Evolutionary conservation across 495 filamentous ascomycete genomes (phyloP), one percentile per base, ranked within the genome.

Genomic region (Mycothermus thermophilus): DNA sequence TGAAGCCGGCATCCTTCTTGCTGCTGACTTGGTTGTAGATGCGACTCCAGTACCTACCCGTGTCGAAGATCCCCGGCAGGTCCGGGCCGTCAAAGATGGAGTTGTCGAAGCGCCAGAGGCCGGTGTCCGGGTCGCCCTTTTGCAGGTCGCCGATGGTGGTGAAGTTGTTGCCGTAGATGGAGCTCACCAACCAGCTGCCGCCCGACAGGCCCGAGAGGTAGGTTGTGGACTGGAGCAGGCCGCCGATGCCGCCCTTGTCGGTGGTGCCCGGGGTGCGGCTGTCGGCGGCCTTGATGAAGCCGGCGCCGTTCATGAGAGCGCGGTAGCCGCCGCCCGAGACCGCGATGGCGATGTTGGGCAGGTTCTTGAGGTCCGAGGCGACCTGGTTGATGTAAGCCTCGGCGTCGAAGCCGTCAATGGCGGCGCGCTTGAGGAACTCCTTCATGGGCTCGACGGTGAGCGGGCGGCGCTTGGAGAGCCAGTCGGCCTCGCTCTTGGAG

Each of bases 101-200:
- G 46, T 80, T 77, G 2, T 66, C 69, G 41, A 94, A 80, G 41
- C 85, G 60, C 87, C 87, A 96, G 5, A 73, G 38, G 5, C 75
- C 54, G 11, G 59, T 61, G 9, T 68, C 71, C 1, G 64, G 46
- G 44, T 64, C 60, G 13, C 67, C 69, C 21, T 72, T 54, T 20
- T 75, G 71, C 38, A 92, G 69, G 25, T 52, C 52, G 20, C 71
- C 51, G 27, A 95, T 68, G 11, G 74, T 77, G 21, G 78, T 80
- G 61, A 87, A 96, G 58, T 95, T 96, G 62, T 95, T 96, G 40
- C 78, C 64, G 47, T 74, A 90, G 12, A 96, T 69, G 19, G 79
- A 85, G 5, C 82, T 81, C 8, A 94, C 72, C 8, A 95, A 59
- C 88, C 88, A 96, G 9, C 76, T 72, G 34, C 88, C 90, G 21